Evolutionary conservation across 768 basidiomycete genomes (phyloP), one percentile per base, ranked within the genome.

Genomic region (Serpula lacrymans): DNA sequence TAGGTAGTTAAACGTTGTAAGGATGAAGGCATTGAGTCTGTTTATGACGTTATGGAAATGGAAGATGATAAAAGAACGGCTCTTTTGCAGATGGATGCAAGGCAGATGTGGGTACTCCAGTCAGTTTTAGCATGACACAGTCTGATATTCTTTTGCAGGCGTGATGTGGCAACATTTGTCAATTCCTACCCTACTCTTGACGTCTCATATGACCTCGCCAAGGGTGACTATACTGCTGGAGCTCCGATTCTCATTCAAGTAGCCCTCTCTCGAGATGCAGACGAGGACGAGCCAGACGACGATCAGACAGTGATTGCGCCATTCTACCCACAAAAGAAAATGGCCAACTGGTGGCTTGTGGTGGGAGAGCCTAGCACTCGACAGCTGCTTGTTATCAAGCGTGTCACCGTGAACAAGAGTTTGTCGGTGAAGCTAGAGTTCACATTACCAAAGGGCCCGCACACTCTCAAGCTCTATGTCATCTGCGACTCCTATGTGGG

Each of bases 41-140:
- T 99, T 0, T 96, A 97, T 59, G 96, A 98, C 58, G 76, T 98
- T 47, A 96, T 97, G 89, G 96, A 98, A 60, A 82, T 98, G 81
- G 96, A 98, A 56, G 95, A 97, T 52, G 85, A 88, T 43, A 75
- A 88, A 55, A 78, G 96, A 25, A 88, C 79, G 42, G 69, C 80
- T 39, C 66, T 97, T 17, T 65, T 98, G 21, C 80, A 84, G 54
- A 92, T 99, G 89, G 80, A 83, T 40, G 70, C 82, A 1, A 68
- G 74, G 27, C 88, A 96, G 60, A 90, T 98, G 91, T 91, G 63
- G 48, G 89, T 72, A 5, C 5, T 14, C 17, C 28, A 21, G 37
- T 29, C 27, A 21, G 11, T 4, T n/a, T n/a, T 26, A 37, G 11
- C 4, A n/a, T 6, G 5, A 13, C 2, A 24, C 8, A 13, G 42